Percentiles rank a stretch among this genome's conserved stretches.
Conservation (phyloP, 1,139 yeast genomes). For the Taphrina pruni region DNA sequence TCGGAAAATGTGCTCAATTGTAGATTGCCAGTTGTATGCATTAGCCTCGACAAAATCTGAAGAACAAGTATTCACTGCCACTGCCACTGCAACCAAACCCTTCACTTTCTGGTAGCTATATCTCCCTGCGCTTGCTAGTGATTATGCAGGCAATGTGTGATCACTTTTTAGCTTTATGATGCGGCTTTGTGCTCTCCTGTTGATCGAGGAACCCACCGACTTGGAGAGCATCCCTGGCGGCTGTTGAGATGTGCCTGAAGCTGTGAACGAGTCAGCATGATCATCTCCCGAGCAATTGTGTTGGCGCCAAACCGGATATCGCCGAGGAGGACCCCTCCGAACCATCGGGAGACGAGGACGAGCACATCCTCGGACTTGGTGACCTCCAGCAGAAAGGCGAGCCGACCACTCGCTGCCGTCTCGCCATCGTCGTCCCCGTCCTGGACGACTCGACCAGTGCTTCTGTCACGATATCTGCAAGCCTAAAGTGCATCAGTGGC, state of each 20-base stretch:
- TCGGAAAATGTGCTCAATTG: neutral
- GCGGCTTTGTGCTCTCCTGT: constrained; percentile 45
- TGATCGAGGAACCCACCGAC: constrained; percentile 60
- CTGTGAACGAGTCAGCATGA: constrained; percentile 1
- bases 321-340: constrained; percentile 88
- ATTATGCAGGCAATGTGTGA: neutral
- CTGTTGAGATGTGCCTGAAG: constrained; percentile 87
- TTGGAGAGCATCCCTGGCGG: constrained; percentile 82
- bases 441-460: constrained; percentile 56
- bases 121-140: too few species aligned
- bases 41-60: neutral
- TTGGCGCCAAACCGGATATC: constrained; percentile 63
- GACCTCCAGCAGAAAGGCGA: constrained; percentile 53
- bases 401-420: constrained; percentile 79
- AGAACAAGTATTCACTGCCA: too few species aligned
- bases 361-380: constrained; percentile 81
- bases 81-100: neutral
- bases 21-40: neutral
- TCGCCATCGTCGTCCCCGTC: constrained; percentile 98
- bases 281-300: neutral
- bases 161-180: constrained; percentile 44
- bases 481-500: constrained; percentile 52
- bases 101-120: neutral
- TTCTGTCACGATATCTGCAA: constrained; percentile 23
- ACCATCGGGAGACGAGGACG: constrained; percentile 91